Percentiles rank a stretch among this genome's conserved stretches.
Conservation (phyloP, 805 yeast species). For the Candida anglica region DNA sequence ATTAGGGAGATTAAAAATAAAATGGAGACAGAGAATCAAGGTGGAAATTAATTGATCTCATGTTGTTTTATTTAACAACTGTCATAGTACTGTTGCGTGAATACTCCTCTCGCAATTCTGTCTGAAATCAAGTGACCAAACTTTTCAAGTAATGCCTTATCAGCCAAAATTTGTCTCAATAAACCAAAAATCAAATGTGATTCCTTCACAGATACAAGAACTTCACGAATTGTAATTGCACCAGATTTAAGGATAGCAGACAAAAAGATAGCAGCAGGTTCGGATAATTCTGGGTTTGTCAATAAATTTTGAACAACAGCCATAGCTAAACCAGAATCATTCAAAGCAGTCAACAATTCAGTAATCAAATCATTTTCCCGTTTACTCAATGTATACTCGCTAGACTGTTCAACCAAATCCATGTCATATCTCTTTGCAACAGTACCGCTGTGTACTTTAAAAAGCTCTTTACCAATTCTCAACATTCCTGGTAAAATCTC, state of each 20-base stretch:
- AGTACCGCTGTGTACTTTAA: constrained; percentile 13
- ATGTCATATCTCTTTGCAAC: not conserved
- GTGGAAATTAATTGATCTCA: too few species aligned
- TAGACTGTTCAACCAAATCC: constrained; percentile 2
- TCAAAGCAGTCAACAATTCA: constrained; percentile 15
- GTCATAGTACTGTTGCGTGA: constrained; percentile 8
- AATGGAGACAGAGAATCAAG: too few species aligned
- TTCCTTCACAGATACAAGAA: constrained; percentile 16
- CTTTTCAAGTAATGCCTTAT: constrained; percentile 13
- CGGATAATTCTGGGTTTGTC: constrained; percentile 22
- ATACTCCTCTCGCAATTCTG: constrained; percentile 15
- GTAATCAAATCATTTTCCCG: constrained; percentile 15
- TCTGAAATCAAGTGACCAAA: constrained; percentile 14
- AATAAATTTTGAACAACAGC: constrained; percentile 20
- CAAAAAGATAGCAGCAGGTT: constrained; percentile 23
- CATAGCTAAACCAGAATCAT: constrained; percentile 21
- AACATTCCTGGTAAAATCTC: constrained; percentile 20
- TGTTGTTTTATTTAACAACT: not conserved
- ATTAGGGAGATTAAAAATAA: too few species aligned
- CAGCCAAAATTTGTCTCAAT: constrained; percentile 14
- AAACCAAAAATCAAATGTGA: constrained; percentile 14
- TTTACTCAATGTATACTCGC: constrained; percentile 1
- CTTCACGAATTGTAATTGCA: constrained; percentile 17
- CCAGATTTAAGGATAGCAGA: constrained; percentile 16
- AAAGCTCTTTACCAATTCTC: constrained; percentile 16